A percentile compares a stretch with the other conserved stretches of the same genome.
These are phyloP conservation scores for Avena atlantica DNA, from an alignment of 176 grass and related monocot species.

Conservation along the genomic window DNA sequence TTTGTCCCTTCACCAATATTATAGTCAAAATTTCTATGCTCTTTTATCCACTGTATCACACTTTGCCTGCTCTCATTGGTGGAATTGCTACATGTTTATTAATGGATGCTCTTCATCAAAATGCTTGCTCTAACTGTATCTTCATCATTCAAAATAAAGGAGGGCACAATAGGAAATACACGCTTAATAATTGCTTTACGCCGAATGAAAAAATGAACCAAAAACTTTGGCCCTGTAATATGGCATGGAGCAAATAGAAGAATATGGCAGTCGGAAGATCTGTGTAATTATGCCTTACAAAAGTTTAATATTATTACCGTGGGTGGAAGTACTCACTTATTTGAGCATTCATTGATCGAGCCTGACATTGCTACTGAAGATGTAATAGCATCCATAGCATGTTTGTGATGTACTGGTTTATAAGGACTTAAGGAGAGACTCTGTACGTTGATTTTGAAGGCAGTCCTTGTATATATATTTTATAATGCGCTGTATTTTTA, in stretches of 20 bases:
- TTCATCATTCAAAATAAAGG: background rate
- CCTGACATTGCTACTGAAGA: background rate
- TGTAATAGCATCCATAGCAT: constrained; percentile 14
- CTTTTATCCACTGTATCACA: background rate
- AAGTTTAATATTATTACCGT: background rate
- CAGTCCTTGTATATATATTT: background rate
- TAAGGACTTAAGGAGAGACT: background rate
- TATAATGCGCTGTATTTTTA: background rate
- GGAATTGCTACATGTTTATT: constrained; percentile 17
- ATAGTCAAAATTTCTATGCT: constrained; percentile 13
- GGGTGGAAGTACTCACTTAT: background rate
- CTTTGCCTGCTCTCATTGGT: background rate
- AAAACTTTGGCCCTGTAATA: background rate
- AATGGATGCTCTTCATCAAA: background rate
- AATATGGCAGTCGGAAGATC: background rate
- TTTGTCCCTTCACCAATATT: constrained; percentile 49
- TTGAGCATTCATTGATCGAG: background rate
- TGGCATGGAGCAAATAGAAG: background rate
- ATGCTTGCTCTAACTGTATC: constrained; percentile 3
- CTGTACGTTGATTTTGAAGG: background rate
- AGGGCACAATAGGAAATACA: background rate
- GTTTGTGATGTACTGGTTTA: background rate
- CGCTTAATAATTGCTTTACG: background rate
- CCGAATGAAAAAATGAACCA: background rate
- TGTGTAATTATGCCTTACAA: background rate